Evolutionary conservation across 306 rosid genomes (phyloP), one percentile per base, ranked within the genome.

Genomic region (Inga oerstediana): DNA sequence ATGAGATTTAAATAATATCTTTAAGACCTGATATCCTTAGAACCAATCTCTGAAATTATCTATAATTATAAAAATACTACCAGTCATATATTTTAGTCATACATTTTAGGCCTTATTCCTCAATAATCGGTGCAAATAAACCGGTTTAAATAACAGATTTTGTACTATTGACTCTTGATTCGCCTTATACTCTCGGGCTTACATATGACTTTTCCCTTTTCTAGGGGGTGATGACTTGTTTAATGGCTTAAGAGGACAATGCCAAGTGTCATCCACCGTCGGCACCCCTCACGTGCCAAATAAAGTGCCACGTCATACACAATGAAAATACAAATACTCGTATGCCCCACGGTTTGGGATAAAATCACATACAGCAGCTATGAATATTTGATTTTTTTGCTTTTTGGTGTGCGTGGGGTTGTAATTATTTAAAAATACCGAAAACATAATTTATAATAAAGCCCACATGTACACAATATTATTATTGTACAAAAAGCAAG

Each of bases 301-400:
- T 12, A 48, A 75, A 70, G 82, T 30, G 85, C 81, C 82, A 81
- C 72, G 70, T 88, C 88, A 74, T 59, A 8, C 37, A 10, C 16
- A n/a, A 15, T 30, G 24, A 49, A 71, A 62, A 48, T 67, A 75
- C 45, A 66, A 73, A 49, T 45, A 39, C 43, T 39, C 43, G 43
- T 5, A 67, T 39, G 51, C 83, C 56, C 79, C 81, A 83, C 80
- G 83, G 58, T 65, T 76, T 67, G 66, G 27, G 78, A 84, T 83
- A 62, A 59, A 19, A 72, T 75, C 72, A 70, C 48, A 14, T 4
- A 4, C 69, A 12, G 20, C 6, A 14, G 69, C 3, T 10, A 24
- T 49, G 82, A 82, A 84, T 82, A 68, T 81, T 84, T 79, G 74
- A 58, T 78, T 75, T 78, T 72, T 84, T 85, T 79, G 78, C 83